Conservation (phyloP, 805 yeast genomes). For the Metschnikowia sp. region DNA sequence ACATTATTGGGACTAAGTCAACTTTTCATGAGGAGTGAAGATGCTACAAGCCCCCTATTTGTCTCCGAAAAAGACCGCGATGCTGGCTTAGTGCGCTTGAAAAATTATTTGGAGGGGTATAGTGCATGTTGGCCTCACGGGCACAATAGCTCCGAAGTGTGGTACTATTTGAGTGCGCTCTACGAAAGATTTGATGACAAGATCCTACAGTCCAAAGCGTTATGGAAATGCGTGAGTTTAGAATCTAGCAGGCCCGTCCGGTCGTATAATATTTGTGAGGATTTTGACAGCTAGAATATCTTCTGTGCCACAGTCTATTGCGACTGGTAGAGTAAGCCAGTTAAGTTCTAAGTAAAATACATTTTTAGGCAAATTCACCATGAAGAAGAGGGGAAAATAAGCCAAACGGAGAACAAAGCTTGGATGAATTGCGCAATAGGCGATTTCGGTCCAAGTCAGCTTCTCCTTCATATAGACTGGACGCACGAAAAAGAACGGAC, state of each 20-base stretch:
- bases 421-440: too few species aligned
- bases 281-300: constrained; percentile 1
- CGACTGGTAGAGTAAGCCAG: too few species aligned
- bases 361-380: not conserved
- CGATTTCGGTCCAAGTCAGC: constrained; percentile 1
- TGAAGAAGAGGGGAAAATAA: too few species aligned
- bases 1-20: constrained; percentile 55
- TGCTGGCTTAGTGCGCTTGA: constrained; percentile 60
- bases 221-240: constrained; percentile 63
- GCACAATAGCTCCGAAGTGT: constrained; percentile 51
- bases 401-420: too few species aligned
- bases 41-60: constrained; percentile 35
- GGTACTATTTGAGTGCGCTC: constrained; percentile 64
- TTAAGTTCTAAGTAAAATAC: not conserved
- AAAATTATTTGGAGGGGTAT: constrained; percentile 40
- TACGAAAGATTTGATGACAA: constrained; percentile 59
- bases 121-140: constrained; percentile 40
- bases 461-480: constrained; percentile 5
- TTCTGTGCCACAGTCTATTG: too few species aligned
- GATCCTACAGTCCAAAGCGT: constrained; percentile 41
- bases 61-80: constrained; percentile 52
- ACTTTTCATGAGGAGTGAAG: constrained; percentile 44
- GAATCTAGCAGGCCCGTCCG: constrained; percentile 62
- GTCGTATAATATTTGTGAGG: constrained; percentile 29
- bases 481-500: not conserved